Conservation (phyloP, 331 rosid genomes). For the Spiraea crenata region DNA sequence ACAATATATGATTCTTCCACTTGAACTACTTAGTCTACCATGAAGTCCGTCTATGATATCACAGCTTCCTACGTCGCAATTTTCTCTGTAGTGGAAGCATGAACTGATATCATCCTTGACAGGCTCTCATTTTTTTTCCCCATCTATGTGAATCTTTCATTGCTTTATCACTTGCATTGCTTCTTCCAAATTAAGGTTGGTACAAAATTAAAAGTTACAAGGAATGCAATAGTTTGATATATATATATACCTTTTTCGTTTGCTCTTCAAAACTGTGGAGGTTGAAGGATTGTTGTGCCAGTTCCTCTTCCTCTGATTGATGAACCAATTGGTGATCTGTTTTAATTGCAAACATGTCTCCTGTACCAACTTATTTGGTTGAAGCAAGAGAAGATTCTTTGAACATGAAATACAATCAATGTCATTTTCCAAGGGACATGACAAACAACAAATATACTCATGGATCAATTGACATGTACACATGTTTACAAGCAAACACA, state of each 20-base stretch:
- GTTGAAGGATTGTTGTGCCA: constrained; percentile 96
- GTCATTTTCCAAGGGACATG: no score
- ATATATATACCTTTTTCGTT: constrained; percentile 89
- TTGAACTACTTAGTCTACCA: constrained; percentile 18
- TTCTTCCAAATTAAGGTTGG: constrained; percentile 41
- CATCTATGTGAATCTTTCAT: constrained; percentile 37
- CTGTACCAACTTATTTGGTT: constrained; percentile 74
- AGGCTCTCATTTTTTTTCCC: constrained; percentile 26
- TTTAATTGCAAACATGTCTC: constrained; percentile 92
- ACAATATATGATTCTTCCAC: constrained; percentile 22
- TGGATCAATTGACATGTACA: no score
- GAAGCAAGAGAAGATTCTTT: no score
- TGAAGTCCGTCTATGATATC: constrained; percentile 18
- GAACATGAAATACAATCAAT: no score
- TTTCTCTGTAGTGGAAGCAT: constrained; percentile 23
- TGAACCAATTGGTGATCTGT: constrained; percentile 98
- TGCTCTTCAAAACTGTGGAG: constrained; percentile 80
- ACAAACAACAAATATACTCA: no score
- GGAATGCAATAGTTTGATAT: not conserved
- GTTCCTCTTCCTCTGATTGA: constrained; percentile 96
- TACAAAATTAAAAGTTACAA: not conserved
- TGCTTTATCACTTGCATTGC: constrained; percentile 71
- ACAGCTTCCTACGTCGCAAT: constrained; percentile 19
- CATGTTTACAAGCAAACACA: no score
- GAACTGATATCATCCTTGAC: constrained; percentile 8